Base-by-base conservation (phyloP, 176 grass and related monocot species). In the Tillandsia fasciculata region DNA sequence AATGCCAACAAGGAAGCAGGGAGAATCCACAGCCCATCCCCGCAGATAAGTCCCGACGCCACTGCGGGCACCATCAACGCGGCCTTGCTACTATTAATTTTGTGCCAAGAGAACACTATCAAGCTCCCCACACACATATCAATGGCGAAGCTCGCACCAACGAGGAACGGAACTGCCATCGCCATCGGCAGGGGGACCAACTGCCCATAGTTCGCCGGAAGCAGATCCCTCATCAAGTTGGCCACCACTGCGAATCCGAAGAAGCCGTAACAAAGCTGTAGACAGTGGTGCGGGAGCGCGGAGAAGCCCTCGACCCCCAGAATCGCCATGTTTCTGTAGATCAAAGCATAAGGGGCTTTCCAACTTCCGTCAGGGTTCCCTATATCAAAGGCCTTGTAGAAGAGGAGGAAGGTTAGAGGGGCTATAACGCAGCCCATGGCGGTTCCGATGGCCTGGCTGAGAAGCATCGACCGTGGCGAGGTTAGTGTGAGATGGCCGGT, bases 271-370 rank as follows among this genome's bases (percentile, higher is more conserved):
- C 94, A 99, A 68, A 99, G 80, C 74, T 99, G 87, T 74, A 99
- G 66, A 65, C 94, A 99, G 70, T 99, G 84, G 29, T 14, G 69
- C 8, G 94, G 94, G 11, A 99, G 82, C 26, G 94, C 94, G 27
- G 94, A 90, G 77, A 99, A 99, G 63, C 94, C 94, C 78, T 99
- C 72, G 0, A 99, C 89, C 13, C 89, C 94, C 24, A 99, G 84
- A 77, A 93, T 99, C 0, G 94, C 94, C 94, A 99, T 99, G 73
- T 99, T 99, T 74, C 89, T 81, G 84, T 99, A 99, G 49, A 99
- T 82, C 49, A 99, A 77, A 63, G 89, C 94, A 73, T 99, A 99
- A 3, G 94, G 94, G 1, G 94, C 94, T 74, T 99, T 99, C 94
- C 89, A 99, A 28, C 71, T 77, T 22, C 94, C 94, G 64, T 93